These are phyloP conservation scores for Grosmannia clavigera DNA, from an alignment of 2,329 filamentous ascomycete species.

Conservation along the genomic window DNA sequence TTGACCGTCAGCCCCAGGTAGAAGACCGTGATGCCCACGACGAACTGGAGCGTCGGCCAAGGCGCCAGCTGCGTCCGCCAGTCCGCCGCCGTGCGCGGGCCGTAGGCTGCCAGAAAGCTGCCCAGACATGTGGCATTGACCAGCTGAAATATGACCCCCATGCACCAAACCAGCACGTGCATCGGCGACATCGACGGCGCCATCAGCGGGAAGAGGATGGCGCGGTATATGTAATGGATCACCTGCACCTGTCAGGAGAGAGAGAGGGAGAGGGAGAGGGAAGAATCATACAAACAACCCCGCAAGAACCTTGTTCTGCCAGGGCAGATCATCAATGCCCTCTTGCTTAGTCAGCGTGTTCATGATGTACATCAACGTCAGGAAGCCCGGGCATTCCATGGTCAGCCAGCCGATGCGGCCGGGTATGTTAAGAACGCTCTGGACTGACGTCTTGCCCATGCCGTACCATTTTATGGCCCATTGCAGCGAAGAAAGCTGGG, in stretches of 20 bases:
- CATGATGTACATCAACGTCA: constrained; percentile 72
- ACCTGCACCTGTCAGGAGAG: constrained; percentile 29
- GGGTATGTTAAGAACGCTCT: constrained; percentile 69
- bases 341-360: constrained; percentile 48
- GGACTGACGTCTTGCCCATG: constrained; percentile 79
- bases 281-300: constrained; percentile 44
- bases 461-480: constrained; percentile 73
- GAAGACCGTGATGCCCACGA: constrained; percentile 61
- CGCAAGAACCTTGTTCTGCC: constrained; percentile 66
- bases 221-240: constrained; percentile 85
- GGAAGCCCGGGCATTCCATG: constrained; percentile 74
- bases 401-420: constrained; percentile 77
- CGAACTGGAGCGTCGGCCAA: constrained; percentile 32
- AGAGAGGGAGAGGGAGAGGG: neutral
- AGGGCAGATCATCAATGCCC: constrained; percentile 50
- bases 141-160: constrained; percentile 63
- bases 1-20: constrained; percentile 65
- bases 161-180: constrained; percentile 52
- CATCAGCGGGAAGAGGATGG: constrained; percentile 66
- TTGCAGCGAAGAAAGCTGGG: constrained; percentile 59
- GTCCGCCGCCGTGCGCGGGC: constrained; percentile 45
- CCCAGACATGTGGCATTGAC: constrained; percentile 68
- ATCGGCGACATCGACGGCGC: constrained; percentile 91
- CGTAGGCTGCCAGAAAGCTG: constrained; percentile 76
- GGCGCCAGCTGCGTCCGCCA: constrained; percentile 31